phyloP scores from a whole-genome alignment of 495 filamentous ascomycete species.

The Tuber magnatum region DNA sequence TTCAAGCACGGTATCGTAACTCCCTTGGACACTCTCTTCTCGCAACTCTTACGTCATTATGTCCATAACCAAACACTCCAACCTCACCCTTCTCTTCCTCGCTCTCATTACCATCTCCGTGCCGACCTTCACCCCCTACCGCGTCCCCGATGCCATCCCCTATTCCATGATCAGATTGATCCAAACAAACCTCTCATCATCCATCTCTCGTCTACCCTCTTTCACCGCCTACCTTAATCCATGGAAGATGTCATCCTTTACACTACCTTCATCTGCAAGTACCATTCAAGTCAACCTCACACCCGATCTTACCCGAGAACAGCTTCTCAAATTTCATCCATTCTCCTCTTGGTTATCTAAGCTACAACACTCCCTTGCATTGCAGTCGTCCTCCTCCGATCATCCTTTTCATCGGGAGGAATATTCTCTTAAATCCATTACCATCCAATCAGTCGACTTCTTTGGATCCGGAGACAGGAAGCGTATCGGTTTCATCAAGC shows the following conservation, averaged over 20 bases:
- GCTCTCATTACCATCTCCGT: background rate
- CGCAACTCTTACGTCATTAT: background rate
- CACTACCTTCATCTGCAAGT: constrained; percentile 36
- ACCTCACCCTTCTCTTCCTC: background rate
- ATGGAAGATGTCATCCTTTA: constrained; percentile 28
- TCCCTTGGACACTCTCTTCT: background rate
- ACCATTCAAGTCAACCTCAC: constrained; percentile 52
- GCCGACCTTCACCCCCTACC: background rate
- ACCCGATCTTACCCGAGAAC: constrained; percentile 53
- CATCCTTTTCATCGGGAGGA: constrained; percentile 68
- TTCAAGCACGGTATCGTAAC: background rate
- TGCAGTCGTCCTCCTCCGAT: constrained; percentile 49
- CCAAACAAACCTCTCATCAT: background rate
- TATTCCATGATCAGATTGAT: background rate
- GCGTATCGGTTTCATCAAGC: constrained; percentile 70
- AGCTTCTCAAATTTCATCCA: constrained; percentile 62
- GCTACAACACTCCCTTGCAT: constrained; percentile 56
- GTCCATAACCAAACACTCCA: background rate
- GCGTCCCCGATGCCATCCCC: background rate
- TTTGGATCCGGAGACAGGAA: constrained; percentile 49
- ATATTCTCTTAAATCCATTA: constrained; percentile 62
- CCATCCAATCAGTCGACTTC: constrained; percentile 66
- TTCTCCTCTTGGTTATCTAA: constrained; percentile 68
- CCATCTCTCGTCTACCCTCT: constrained; percentile 4
- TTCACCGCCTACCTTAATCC: background rate